These are phyloP conservation scores for Nothophoma quercina DNA, from an alignment of 2,329 filamentous ascomycete genomes.

Conservation along the genomic window DNA sequence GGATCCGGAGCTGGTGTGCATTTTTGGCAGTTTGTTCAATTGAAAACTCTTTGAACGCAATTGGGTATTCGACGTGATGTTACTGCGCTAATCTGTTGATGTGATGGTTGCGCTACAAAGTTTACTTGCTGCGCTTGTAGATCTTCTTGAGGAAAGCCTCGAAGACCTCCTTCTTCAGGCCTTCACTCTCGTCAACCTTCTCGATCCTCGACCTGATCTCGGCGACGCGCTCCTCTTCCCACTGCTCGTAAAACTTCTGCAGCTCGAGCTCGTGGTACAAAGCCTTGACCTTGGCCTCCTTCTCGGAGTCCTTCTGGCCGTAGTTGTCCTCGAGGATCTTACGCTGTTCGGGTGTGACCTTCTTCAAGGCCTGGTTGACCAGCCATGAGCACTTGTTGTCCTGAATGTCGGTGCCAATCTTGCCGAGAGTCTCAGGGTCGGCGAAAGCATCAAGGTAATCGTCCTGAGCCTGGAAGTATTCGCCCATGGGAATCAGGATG, in stretches of 20 bases:
- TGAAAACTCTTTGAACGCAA: neutral
- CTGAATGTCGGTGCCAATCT: conserved; percentile 98
- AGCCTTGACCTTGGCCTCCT: conserved; percentile 87
- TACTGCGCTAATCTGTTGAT: neutral
- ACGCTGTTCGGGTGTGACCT: conserved; percentile 84
- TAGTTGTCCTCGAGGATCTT: conserved; percentile 91
- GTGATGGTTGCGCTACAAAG: neutral
- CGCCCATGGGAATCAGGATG: conserved; percentile 94
- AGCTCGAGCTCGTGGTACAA: conserved; percentile 87
- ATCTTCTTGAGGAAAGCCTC: conserved; percentile 93
- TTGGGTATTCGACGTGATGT: conserved; percentile 5
- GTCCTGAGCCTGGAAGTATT: conserved; percentile 99
- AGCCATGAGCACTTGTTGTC: conserved; percentile 99
- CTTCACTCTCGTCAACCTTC: conserved; percentile 82
- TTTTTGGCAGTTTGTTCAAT: neutral
- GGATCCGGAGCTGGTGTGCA: neutral
- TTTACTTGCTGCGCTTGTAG: conserved; percentile 95
- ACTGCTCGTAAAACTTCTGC: conserved; percentile 82
- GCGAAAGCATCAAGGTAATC: conserved; percentile 99
- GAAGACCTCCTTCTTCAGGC: conserved; percentile 89
- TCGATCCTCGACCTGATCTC: conserved; percentile 80
- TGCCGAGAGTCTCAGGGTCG: conserved; percentile 89
- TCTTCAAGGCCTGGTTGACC: conserved; percentile 88
- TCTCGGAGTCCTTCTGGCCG: conserved; percentile 83
- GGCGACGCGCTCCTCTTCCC: conserved; percentile 86